phyloP scores from a whole-genome alignment of 106 monocot genomes.

The Acanthochlamys bracteata region DNA sequence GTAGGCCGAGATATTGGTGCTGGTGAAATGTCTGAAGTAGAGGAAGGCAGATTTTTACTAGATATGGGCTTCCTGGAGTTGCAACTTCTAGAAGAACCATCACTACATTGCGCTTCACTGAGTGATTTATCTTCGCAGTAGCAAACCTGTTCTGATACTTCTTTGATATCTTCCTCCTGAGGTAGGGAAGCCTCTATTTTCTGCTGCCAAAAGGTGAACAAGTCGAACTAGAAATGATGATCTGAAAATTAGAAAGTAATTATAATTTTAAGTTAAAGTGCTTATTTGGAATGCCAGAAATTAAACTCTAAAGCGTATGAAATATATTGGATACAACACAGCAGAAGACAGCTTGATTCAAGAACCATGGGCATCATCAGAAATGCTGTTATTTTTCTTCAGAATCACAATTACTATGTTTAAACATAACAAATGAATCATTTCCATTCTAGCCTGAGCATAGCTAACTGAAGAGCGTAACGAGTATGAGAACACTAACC shows the following conservation, averaged over 20 bases:
- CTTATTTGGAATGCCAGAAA: not conserved
- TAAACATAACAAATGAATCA: no score
- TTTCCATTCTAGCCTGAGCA: no score
- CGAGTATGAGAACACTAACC: slow-evolving; percentile 16
- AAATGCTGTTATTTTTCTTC: no score
- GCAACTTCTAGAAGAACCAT: slow-evolving; percentile 45
- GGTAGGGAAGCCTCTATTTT: slow-evolving; percentile 14
- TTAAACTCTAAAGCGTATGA: no score
- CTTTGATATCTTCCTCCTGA: slow-evolving; percentile 16
- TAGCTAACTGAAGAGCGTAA: not conserved
- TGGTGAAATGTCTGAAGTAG: slow-evolving; percentile 31
- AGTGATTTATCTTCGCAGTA: slow-evolving; percentile 23
- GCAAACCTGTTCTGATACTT: slow-evolving; percentile 15
- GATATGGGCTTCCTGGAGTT: slow-evolving; percentile 34
- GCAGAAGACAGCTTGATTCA: no score
- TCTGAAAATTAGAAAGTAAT: slow-evolving; percentile 5
- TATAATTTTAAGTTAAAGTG: not conserved
- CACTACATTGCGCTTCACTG: slow-evolving; percentile 39
- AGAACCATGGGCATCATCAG: no score
- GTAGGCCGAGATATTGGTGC: slow-evolving; percentile 37
- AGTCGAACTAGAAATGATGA: slow-evolving; percentile 11
- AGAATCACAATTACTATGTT: no score
- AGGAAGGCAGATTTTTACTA: slow-evolving; percentile 28
- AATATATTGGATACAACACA: no score
- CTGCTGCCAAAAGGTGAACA: slow-evolving; percentile 14